Conservation (phyloP, 2,329 filamentous ascomycete species). For the Fusarium tricinctum region DNA sequence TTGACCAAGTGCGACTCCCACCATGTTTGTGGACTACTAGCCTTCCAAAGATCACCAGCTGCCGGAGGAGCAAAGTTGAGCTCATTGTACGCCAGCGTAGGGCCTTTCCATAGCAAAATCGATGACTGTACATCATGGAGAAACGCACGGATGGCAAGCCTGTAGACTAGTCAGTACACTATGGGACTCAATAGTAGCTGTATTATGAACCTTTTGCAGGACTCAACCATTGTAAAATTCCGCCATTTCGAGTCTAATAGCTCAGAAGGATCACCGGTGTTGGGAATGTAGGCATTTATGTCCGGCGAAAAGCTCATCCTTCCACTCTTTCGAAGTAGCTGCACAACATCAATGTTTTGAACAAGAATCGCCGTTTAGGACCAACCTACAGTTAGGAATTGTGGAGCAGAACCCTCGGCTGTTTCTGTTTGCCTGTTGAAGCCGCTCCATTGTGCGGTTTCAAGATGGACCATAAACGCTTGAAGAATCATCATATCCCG, state of each 20-base stretch:
- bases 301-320: conserved; percentile 42
- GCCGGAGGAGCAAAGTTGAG: conserved; percentile 42
- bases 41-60: conserved; percentile 44
- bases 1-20: conserved; percentile 37
- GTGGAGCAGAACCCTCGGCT: conserved; percentile 38
- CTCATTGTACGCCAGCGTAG: conserved; percentile 44
- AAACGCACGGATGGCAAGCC: conserved; percentile 44
- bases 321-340: conserved; percentile 45
- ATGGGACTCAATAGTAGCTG: neutral
- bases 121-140: conserved; percentile 46
- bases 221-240: conserved; percentile 39
- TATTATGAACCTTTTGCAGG: conserved; percentile 42
- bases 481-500: conserved; percentile 44
- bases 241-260: conserved; percentile 44
- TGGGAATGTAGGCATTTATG: conserved; percentile 29
- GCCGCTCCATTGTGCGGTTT: conserved; percentile 46
- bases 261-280: conserved; percentile 31
- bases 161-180: conserved; percentile 31
- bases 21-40: conserved; percentile 40
- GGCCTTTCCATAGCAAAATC: conserved; percentile 40
- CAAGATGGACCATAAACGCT: conserved; percentile 44
- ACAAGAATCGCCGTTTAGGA: neutral
- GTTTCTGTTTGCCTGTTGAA: conserved; percentile 41
- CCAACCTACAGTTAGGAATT: conserved; percentile 39
- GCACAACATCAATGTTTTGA: conserved; percentile 12